These are phyloP conservation scores for Begonia fuchsioides DNA, from an alignment of 306 rosid genomes.

Conservation along the genomic window DNA sequence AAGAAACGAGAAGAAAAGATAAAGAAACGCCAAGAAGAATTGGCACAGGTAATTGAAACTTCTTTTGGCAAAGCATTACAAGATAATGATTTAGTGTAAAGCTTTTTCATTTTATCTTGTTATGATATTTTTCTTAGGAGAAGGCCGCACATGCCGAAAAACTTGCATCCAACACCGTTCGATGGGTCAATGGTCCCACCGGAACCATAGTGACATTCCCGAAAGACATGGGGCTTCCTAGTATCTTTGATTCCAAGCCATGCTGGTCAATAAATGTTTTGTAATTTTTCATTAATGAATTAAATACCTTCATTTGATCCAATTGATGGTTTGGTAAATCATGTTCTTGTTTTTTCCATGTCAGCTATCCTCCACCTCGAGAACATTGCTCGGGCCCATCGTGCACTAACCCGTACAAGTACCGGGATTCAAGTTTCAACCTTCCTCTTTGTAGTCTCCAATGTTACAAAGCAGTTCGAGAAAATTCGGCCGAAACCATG, in stretches of 20 bases:
- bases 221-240: conserved; percentile 68
- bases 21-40: conserved; percentile 82
- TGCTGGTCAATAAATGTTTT: conserved; percentile 14
- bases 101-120: conserved; percentile 1
- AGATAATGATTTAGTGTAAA: neutral
- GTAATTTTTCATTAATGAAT: neutral
- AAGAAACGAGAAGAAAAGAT: conserved; percentile 83
- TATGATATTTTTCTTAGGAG: conserved; percentile 36
- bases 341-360: neutral
- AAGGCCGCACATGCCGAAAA: conserved; percentile 61
- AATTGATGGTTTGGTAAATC: no score
- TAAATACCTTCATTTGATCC: no score
- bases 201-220: conserved; percentile 69
- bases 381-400: conserved; percentile 75
- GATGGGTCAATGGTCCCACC: conserved; percentile 52
- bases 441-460: conserved; percentile 87
- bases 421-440: conserved; percentile 71
- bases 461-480: conserved; percentile 70
- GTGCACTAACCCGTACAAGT: conserved; percentile 66
- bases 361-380: conserved; percentile 87
- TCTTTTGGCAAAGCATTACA: neutral
- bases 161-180: conserved; percentile 51
- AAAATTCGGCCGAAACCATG: conserved; percentile 10
- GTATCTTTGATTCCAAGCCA: conserved; percentile 35
- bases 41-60: conserved; percentile 56